phyloP scores from a whole-genome alignment of 2,329 filamentous ascomycete genomes.

The Neofusicoccum umdonicola region DNA sequence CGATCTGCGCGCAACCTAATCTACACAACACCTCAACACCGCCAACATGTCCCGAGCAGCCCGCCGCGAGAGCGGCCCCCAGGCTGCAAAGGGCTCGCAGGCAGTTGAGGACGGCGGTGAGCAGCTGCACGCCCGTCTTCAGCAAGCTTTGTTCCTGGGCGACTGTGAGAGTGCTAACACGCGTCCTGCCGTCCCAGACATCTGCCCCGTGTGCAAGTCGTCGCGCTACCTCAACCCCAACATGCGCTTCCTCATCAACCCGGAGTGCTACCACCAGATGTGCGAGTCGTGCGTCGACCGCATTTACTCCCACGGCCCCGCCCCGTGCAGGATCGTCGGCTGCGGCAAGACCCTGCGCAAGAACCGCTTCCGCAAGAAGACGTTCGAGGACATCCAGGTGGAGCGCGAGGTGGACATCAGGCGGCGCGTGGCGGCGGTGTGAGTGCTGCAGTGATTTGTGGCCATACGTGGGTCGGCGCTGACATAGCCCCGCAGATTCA shows the following conservation, averaged over 20 bases:
- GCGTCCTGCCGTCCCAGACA: conserved; percentile 52
- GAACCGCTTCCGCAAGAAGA: conserved; percentile 79
- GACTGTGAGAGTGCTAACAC: conserved; percentile 3
- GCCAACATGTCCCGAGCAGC: conserved; percentile 34
- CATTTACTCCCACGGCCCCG: conserved; percentile 87
- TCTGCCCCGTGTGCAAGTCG: conserved; percentile 96
- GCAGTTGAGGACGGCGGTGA: conserved; percentile 37
- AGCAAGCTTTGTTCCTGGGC: conserved; percentile 21
- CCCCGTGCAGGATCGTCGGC: conserved; percentile 85
- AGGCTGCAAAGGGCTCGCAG: conserved; percentile 26
- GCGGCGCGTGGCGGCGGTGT: conserved; percentile 66
- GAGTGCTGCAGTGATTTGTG: conserved; percentile 23
- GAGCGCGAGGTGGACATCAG: conserved; percentile 94
- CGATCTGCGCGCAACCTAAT: conserved; percentile 7
- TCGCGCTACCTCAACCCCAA: conserved; percentile 91
- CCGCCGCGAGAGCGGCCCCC: conserved; percentile 27
- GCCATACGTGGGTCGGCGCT: conserved; percentile 2
- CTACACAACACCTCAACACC: conserved; percentile 18
- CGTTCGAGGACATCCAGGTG: conserved; percentile 82
- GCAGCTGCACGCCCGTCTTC: conserved; percentile 20
- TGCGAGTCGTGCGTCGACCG: conserved; percentile 94
- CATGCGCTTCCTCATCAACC: conserved; percentile 94
- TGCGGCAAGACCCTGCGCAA: conserved; percentile 86
- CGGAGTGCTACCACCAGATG: conserved; percentile 99
- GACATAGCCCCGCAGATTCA: conserved; percentile 61